A percentile compares a stretch with the other conserved stretches of the same genome.
These are phyloP conservation scores for Debaryomyces singareniensis DNA, from an alignment of 1,139 yeast genomes.

Conservation along the genomic window DNA sequence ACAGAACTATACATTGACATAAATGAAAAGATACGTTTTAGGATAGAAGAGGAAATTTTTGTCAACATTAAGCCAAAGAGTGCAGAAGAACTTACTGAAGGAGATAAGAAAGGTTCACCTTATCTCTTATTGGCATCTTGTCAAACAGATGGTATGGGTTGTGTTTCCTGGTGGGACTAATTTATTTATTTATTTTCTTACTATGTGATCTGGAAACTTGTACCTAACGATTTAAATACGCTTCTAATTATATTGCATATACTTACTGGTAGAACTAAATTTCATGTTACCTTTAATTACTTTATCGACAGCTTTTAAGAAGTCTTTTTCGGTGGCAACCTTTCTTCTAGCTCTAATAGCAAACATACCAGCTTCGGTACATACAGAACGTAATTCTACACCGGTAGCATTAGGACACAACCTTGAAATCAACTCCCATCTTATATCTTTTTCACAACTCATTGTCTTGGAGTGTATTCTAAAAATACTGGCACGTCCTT, in stretches of 20 bases:
- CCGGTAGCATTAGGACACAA: constrained; percentile 98
- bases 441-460: constrained; percentile 94
- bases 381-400: constrained; percentile 93
- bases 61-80: constrained; percentile 74
- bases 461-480: constrained; percentile 94
- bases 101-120: constrained; percentile 52
- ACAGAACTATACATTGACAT: constrained; percentile 75
- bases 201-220: background rate
- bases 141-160: constrained; percentile 94
- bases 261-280: constrained; percentile 93
- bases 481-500: constrained; percentile 95
- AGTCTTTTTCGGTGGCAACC: constrained; percentile 96
- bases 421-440: constrained; percentile 97
- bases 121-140: constrained; percentile 87
- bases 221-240: background rate
- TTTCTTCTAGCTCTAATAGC: constrained; percentile 97
- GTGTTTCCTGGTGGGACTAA: constrained; percentile 92
- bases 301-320: constrained; percentile 94
- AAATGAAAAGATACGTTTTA: constrained; percentile 83
- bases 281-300: constrained; percentile 98
- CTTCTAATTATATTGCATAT: constrained; percentile 85
- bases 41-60: constrained; percentile 85
- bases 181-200: background rate
- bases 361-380: constrained; percentile 99
- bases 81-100: constrained; percentile 39